Evolutionary conservation across 139 green algal genomes (phyloP), one percentile per base, ranked within the genome.

Genomic region (Diplosphaera chodatii): DNA sequence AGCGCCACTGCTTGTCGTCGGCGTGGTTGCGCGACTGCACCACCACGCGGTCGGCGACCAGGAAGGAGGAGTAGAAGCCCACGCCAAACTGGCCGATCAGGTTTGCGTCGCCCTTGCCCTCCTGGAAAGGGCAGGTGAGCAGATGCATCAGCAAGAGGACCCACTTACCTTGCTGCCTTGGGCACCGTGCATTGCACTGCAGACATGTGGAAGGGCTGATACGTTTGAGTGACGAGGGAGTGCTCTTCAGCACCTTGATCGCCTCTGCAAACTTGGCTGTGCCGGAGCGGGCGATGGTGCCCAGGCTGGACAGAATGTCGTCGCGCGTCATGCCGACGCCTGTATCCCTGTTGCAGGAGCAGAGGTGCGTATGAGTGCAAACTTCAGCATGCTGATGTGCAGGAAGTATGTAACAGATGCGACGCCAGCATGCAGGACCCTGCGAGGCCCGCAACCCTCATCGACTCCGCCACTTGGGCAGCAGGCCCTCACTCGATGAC

Each of bases 31-130:
- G 48, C 3, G 18, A 23, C 48, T 83, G 70, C 67, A 98, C 95
- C 0, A 66, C 88, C 40, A 99, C 88, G 1, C 73, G 68, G 82
- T 96, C 90, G 20, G 89, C 85, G 8, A 88, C 82, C 59, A 99
- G 86, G 85, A 99, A 99, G 21, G 93, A 87, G 0, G 90, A 97
- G 86, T 99, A 99, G 83, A 99, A 99, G 65, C 95, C 95, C 22
- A 99, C 95, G 69, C 95, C 95, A 89, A 99, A 99, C 84, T 97
- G 90, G 59, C 75, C 73, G 30, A 82, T 79, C 40, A 82, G 73
- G 55, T 79, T 77, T 32, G 74, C 71, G 40, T 79, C 74, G 3
- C 66, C 73, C 65, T 78, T 70, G n/a, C 63, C 33, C 66, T 82
- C 27, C 71, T 77, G 72, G 10, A 80, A n/a, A n/a, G n/a, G n/a